Percentiles rank a stretch among this genome's conserved stretches.
Conservation (phyloP, 2,329 filamentous ascomycete species). For the Neocatenulostroma microsporum region DNA sequence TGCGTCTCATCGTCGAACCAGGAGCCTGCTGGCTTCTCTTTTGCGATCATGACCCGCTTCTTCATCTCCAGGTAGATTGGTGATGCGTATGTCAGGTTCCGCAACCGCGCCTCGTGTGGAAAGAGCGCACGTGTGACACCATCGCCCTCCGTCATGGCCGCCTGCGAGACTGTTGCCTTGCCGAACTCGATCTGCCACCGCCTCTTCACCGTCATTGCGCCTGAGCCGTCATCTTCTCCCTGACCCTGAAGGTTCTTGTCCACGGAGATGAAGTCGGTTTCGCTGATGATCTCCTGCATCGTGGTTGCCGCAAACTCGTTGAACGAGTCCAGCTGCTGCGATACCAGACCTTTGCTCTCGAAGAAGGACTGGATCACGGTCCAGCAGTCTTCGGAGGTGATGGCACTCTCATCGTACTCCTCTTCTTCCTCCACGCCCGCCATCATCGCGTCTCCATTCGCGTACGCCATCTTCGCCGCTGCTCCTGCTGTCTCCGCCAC, state of each 20-base stretch:
- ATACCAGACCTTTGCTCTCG: slow-evolving; percentile 88
- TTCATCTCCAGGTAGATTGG: slow-evolving; percentile 84
- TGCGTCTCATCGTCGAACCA: slow-evolving; percentile 61
- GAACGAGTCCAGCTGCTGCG: slow-evolving; percentile 96
- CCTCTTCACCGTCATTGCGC: slow-evolving; percentile 68
- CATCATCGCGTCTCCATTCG: slow-evolving; percentile 15
- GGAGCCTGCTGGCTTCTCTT: slow-evolving; percentile 61
- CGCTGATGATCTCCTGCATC: slow-evolving; percentile 88
- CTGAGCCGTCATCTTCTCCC: slow-evolving; percentile 53
- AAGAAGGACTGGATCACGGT: slow-evolving; percentile 96
- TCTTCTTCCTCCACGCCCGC: slow-evolving; percentile 12
- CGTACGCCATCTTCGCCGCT: slow-evolving; percentile 10
- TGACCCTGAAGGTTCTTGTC: slow-evolving; percentile 82
- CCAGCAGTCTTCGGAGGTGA: slow-evolving; percentile 98
- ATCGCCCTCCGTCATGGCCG: slow-evolving; percentile 87
- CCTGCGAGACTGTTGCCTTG: slow-evolving; percentile 77
- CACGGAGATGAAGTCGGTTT: slow-evolving; percentile 84
- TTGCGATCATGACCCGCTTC: slow-evolving; percentile 74
- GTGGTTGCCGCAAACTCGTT: slow-evolving; percentile 93
- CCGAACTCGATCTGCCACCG: slow-evolving; percentile 95
- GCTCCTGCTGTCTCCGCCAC: too few species aligned
- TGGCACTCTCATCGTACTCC: slow-evolving; percentile 35
- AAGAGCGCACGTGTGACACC: slow-evolving; percentile 77
- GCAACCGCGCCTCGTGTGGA: slow-evolving; percentile 89
- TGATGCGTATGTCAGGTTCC: slow-evolving; percentile 91